phyloP scores from a whole-genome alignment of 257 asterid species.

The Primulina tabacum region DNA sequence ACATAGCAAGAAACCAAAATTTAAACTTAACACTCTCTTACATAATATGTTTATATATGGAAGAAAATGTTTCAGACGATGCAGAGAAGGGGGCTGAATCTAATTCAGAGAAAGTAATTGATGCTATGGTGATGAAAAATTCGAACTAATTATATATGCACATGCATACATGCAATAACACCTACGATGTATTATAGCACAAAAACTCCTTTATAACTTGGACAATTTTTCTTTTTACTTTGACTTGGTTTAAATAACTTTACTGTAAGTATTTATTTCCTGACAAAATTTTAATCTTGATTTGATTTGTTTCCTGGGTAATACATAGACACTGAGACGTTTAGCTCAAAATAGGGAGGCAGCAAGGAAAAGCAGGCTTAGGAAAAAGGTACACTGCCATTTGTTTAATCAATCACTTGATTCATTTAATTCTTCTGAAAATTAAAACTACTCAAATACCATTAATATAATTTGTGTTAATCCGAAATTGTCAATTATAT shows the following conservation, averaged over 20 bases:
- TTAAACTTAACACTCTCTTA: too few species aligned
- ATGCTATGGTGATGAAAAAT: constrained; percentile 63
- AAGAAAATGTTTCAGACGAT: too few species aligned
- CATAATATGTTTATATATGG: too few species aligned
- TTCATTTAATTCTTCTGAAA: too few species aligned
- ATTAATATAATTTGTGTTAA: too few species aligned
- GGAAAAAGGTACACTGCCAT: constrained; percentile 10
- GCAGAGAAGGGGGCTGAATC: constrained; percentile 78
- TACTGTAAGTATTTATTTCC: background rate
- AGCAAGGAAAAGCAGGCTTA: constrained; percentile 25
- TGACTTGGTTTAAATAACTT: background rate
- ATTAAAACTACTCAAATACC: too few species aligned
- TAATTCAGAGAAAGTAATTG: constrained; percentile 55
- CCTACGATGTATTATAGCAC: too few species aligned
- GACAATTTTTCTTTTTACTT: constrained; percentile 5
- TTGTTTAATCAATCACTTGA: background rate
- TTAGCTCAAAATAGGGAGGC: constrained; percentile 28
- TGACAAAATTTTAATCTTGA: background rate
- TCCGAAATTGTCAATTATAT: too few species aligned
- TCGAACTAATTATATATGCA: constrained; percentile 12
- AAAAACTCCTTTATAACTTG: too few species aligned
- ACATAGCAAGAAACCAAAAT: too few species aligned
- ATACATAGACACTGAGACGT: constrained; percentile 14
- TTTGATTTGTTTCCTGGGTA: constrained; percentile 5
- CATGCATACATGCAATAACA: constrained; percentile 30